phyloP scores from a whole-genome alignment of 106 monocot species.

The Platanthera guangdongensis region DNA sequence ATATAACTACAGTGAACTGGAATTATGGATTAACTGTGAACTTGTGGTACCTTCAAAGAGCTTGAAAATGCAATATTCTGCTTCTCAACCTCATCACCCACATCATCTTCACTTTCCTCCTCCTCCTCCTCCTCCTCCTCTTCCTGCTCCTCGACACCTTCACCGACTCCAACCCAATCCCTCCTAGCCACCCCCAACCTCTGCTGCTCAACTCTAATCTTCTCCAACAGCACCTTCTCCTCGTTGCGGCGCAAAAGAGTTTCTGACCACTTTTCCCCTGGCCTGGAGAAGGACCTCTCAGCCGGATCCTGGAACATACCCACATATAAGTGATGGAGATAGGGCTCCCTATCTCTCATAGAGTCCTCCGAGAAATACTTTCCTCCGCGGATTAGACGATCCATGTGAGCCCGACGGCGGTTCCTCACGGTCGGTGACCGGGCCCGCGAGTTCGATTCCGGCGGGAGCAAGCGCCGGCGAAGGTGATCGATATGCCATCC shows the following conservation, averaged over 20 bases:
- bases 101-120: conserved; percentile 39
- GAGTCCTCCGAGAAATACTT: conserved; percentile 92
- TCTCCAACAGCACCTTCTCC: conserved; percentile 55
- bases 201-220: conserved; percentile 74
- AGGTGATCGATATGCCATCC: conserved; percentile 55
- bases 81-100: conserved; percentile 18
- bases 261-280: conserved; percentile 90
- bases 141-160: conserved; percentile 23
- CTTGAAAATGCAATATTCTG: neutral
- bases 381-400: conserved; percentile 38
- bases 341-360: conserved; percentile 92
- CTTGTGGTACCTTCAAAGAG: neutral
- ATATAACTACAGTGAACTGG: conserved; percentile 2
- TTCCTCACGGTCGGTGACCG: conserved; percentile 52
- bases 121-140: conserved; percentile 52
- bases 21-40: neutral
- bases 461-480: conserved; percentile 23
- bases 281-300: conserved; percentile 61
- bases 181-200: conserved; percentile 56
- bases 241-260: conserved; percentile 82
- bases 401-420: conserved; percentile 74
- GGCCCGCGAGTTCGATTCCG: conserved; percentile 20
- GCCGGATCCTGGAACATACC: conserved; percentile 80
- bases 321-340: conserved; percentile 70
- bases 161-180: conserved; percentile 66